Conservation (phyloP, 257 asterid species). For the Solanum microdontum region DNA sequence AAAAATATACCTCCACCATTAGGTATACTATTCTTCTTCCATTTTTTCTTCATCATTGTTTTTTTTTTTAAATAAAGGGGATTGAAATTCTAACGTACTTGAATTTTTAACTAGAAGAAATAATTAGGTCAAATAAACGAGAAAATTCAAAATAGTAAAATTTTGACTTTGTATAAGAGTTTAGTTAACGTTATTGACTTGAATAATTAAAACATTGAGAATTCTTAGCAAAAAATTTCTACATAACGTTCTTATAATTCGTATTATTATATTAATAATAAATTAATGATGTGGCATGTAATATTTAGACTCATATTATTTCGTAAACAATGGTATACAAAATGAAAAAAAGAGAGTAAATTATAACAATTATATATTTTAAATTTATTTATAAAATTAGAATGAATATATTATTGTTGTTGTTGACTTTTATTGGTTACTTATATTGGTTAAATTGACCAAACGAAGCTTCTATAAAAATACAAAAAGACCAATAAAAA, state of each 20-base stretch:
- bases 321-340: background rate
- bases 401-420: background rate
- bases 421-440: slow-evolving; percentile 14
- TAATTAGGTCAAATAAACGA: background rate
- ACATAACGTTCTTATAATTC: background rate
- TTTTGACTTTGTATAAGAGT: background rate
- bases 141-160: background rate
- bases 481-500: background rate
- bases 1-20: background rate
- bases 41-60: background rate
- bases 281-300: background rate
- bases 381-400: no score
- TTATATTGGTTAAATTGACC: background rate
- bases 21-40: background rate
- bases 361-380: no score
- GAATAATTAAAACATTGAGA: background rate
- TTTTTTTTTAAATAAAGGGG: background rate
- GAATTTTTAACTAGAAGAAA: background rate
- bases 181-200: background rate
- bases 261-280: background rate
- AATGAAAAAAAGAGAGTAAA: background rate
- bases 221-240: background rate
- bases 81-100: no score
- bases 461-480: background rate
- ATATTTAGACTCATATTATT: background rate